These are phyloP conservation scores for Mycena floridula DNA, from an alignment of 768 basidiomycete species.

Conservation along the genomic window DNA sequence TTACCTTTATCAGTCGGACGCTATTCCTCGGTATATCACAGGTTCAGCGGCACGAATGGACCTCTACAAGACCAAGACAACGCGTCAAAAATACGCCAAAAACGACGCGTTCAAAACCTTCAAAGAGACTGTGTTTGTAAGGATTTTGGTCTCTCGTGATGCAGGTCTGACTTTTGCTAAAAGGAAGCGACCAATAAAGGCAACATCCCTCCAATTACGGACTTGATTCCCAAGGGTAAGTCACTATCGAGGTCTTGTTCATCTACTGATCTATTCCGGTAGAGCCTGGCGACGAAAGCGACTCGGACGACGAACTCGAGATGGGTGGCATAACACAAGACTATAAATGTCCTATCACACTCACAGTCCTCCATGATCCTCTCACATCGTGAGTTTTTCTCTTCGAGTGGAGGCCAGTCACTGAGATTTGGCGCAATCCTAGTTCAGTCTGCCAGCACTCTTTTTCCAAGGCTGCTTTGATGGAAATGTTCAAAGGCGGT, in stretches of 20 bases:
- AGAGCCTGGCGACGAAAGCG: constrained; percentile 81
- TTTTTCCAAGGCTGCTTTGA: constrained; percentile 70
- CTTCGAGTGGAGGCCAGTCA: not conserved
- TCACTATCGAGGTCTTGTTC: not conserved
- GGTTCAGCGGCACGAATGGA: constrained; percentile 36
- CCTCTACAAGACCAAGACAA: constrained; percentile 53
- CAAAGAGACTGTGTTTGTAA: constrained; percentile 61
- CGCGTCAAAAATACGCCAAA: constrained; percentile 75
- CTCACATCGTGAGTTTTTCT: constrained; percentile 64
- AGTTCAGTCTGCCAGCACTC: constrained; percentile 76
- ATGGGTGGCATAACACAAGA: constrained; percentile 81
- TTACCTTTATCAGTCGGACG: constrained; percentile 36
- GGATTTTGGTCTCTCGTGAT: constrained; percentile 16
- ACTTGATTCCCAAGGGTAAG: constrained; percentile 65
- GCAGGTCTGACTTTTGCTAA: too few species aligned
- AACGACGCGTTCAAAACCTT: constrained; percentile 53
- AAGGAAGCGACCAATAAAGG: too few species aligned
- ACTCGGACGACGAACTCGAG: constrained; percentile 85
- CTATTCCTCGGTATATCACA: constrained; percentile 42
- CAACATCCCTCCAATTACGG: constrained; percentile 71
- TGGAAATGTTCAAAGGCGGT: constrained; percentile 45
- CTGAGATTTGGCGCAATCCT: constrained; percentile 5
- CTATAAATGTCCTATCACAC: constrained; percentile 79
- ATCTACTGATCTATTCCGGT: constrained; percentile 3
- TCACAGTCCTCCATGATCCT: constrained; percentile 63